Evolutionary conservation across 2,329 filamentous ascomycete genomes (phyloP).

Genomic region (Diaporthe ampelina): DNA sequence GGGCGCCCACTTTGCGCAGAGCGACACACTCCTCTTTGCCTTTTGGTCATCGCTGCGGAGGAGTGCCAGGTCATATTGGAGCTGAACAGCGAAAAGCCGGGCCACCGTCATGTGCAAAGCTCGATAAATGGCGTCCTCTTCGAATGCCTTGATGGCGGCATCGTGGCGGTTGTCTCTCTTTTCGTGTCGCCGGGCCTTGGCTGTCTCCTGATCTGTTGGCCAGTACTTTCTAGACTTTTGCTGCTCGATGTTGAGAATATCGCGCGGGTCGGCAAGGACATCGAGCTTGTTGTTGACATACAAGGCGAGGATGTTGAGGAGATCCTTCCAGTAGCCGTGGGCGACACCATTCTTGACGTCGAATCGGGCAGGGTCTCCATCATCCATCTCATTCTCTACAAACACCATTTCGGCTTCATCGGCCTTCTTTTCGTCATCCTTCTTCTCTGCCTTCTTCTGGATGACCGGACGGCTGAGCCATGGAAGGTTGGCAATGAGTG

Average conservation of each 20-base stretch:
- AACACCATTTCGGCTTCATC: constrained; percentile 53
- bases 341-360: constrained; percentile 64
- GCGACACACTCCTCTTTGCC: constrained; percentile 61
- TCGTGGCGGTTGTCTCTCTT: constrained; percentile 57
- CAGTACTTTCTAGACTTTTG: constrained; percentile 42
- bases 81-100: constrained; percentile 69
- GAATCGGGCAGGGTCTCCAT: constrained; percentile 53
- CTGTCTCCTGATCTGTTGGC: constrained; percentile 44
- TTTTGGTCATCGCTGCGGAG: constrained; percentile 56
- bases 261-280: constrained; percentile 54
- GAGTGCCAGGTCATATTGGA: constrained; percentile 60
- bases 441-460: constrained; percentile 63
- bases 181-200: constrained; percentile 47
- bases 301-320: constrained; percentile 69
- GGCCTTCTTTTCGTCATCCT: constrained; percentile 47
- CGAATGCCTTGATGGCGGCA: constrained; percentile 55
- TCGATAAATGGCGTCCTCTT: constrained; percentile 61
- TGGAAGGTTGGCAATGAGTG: constrained; percentile 64
- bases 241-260: constrained; percentile 57
- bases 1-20: constrained; percentile 74
- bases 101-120: constrained; percentile 66
- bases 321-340: constrained; percentile 75
- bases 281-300: constrained; percentile 62
- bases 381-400: constrained; percentile 51
- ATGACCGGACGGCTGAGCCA: constrained; percentile 71